A percentile compares a stretch with the other conserved stretches of the same genome.
Evolutionary conservation across 2,329 filamentous ascomycete species (phyloP).

Genomic region (Fusarium denticulatum): DNA sequence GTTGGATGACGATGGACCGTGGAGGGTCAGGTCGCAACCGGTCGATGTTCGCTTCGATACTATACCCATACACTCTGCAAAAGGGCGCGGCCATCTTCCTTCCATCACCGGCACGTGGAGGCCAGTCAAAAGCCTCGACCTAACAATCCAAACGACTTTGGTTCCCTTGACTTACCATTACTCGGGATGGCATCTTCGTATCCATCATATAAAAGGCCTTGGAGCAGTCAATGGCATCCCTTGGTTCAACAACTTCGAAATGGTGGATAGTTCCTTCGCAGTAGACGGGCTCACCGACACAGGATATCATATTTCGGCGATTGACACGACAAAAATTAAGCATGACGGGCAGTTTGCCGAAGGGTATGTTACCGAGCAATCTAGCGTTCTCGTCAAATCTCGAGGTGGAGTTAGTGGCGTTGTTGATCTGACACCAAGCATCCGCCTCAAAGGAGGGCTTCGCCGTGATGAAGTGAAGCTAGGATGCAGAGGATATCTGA

Average conservation of each 20-base stretch:
- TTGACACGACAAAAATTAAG: background rate
- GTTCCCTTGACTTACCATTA: slow-evolving; percentile 43
- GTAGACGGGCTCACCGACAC: background rate
- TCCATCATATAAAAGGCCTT: slow-evolving; percentile 28
- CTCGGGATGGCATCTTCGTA: slow-evolving; percentile 48
- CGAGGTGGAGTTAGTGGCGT: slow-evolving; percentile 17
- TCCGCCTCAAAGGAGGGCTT: accelerated
- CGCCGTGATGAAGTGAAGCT: background rate
- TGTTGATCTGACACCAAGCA: background rate
- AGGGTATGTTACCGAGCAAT: background rate
- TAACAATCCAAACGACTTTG: slow-evolving; percentile 40
- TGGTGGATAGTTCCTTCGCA: slow-evolving; percentile 19
- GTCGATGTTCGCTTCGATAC: background rate
- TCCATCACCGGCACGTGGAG: slow-evolving; percentile 1
- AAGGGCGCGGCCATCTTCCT: background rate
- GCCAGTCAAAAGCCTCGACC: slow-evolving; percentile 34
- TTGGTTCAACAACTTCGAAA: slow-evolving; percentile 4
- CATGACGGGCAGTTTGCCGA: background rate
- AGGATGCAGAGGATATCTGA: background rate
- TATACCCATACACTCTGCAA: background rate
- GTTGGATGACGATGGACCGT: slow-evolving; percentile 43
- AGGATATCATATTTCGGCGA: background rate
- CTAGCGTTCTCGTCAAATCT: slow-evolving; percentile 6
- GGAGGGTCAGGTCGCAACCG: slow-evolving; percentile 44
- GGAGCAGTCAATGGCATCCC: background rate